Evolutionary conservation across 305 asterid species (phyloP).

Genomic region (Rubia tinctorum): DNA sequence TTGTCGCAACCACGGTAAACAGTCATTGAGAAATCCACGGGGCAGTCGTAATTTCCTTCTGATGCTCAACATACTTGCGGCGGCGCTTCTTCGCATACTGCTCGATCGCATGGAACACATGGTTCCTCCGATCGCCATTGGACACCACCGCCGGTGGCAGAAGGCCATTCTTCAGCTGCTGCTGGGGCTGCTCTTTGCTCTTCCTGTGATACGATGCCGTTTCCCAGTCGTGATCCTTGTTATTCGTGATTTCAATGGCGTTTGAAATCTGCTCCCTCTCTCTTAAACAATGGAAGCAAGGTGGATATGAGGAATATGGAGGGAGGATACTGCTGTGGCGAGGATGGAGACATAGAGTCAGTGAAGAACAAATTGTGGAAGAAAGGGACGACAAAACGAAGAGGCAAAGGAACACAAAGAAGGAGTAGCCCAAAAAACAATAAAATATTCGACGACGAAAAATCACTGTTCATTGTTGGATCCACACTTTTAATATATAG

Average conservation of each 20-base stretch:
- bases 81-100: slow-evolving; percentile 31
- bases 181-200: slow-evolving; percentile 14
- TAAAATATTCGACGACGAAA: no score
- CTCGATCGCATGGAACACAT: slow-evolving; percentile 29
- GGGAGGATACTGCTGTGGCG: no score
- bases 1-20: slow-evolving; percentile 7
- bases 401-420: no score
- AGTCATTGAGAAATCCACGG: slow-evolving; percentile 12
- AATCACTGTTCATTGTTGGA: no score
- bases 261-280: slow-evolving; percentile 22
- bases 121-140: slow-evolving; percentile 18
- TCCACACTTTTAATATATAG: no score
- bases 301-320: no score
- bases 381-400: no score
- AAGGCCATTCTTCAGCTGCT: slow-evolving; percentile 6
- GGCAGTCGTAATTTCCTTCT: slow-evolving; percentile 17
- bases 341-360: no score
- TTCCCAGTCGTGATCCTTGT: slow-evolving; percentile 34
- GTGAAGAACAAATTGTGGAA: no score
- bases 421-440: no score
- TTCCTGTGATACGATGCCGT: slow-evolving; percentile 35
- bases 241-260: slow-evolving; percentile 15
- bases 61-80: slow-evolving; percentile 24
- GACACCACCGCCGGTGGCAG: not conserved
- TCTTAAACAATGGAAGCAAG: no score